Percentiles rank a stretch among this genome's conserved stretches.
Evolutionary conservation across 108 stramenopile species (phyloP).

Genomic region (Pseudonitzschia multiseries): DNA sequence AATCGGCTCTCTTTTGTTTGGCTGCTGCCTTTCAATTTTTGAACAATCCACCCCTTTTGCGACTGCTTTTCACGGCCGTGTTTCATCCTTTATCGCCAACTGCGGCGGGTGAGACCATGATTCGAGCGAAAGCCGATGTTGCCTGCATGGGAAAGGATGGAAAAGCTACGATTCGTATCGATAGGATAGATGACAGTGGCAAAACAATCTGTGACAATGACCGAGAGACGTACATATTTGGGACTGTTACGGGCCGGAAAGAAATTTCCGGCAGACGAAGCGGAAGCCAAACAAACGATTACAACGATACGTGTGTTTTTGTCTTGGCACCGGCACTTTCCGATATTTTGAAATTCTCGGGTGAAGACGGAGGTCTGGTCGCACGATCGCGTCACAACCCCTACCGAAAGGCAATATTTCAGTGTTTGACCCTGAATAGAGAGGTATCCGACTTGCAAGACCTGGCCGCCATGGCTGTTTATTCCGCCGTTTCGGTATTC

Average conservation of each 20-base stretch:
- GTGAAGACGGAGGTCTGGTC: conserved; percentile 32
- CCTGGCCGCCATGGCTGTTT: conserved; percentile 39
- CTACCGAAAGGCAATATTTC: conserved; percentile 51
- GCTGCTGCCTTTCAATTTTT: conserved; percentile 71
- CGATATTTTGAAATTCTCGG: conserved; percentile 52
- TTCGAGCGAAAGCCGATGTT: conserved; percentile 58
- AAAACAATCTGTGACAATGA: conserved; percentile 13
- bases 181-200: conserved; percentile 29
- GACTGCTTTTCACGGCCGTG: conserved; percentile 69
- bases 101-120: conserved; percentile 57
- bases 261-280: conserved; percentile 4
- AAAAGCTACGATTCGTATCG: conserved; percentile 39
- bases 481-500: conserved; percentile 43
- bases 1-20: conserved; percentile 77
- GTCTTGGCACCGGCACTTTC: conserved; percentile 73
- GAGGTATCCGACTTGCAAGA: conserved; percentile 36
- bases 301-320: conserved; percentile 53
- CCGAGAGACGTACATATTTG: conserved; percentile 42
- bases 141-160: conserved; percentile 40
- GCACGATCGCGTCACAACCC: conserved; percentile 48
- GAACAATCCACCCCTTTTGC: conserved; percentile 61
- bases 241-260: conserved; percentile 52
- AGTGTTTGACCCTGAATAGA: conserved; percentile 32
- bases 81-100: conserved; percentile 78
- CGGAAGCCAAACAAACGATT: not conserved